phyloP scores from a whole-genome alignment of 2,329 filamentous ascomycete species.

The Ophiocordyceps robertsii region DNA sequence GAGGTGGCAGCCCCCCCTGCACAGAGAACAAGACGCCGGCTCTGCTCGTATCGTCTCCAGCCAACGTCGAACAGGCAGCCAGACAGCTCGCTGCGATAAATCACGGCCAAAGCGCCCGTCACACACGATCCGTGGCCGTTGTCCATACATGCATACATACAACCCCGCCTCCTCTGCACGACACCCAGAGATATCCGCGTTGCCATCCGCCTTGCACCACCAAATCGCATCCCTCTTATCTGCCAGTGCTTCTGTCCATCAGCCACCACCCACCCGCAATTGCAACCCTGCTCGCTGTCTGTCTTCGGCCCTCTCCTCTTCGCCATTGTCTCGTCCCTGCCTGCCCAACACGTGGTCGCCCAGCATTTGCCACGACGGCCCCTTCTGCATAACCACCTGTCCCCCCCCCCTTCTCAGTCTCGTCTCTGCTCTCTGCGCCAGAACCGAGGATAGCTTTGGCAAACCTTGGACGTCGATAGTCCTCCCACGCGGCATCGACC shows the following conservation, averaged over 20 bases:
- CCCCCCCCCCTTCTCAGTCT: neutral
- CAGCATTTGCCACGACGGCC: slow-evolving; percentile 2
- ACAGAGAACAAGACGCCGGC: too few species aligned
- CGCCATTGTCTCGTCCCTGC: neutral
- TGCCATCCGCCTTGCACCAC: neutral
- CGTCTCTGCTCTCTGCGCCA: neutral
- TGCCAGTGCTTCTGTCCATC: slow-evolving; percentile 1
- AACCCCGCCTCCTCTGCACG: neutral
- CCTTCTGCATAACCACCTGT: neutral
- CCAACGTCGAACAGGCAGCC: neutral
- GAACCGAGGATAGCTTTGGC: neutral
- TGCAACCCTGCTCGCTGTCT: slow-evolving; percentile 1
- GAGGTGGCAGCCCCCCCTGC: too few species aligned
- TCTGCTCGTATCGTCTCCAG: neutral
- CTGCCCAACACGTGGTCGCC: slow-evolving; percentile 1
- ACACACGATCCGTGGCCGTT: too few species aligned
- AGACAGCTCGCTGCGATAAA: too few species aligned
- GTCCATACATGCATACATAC: too few species aligned
- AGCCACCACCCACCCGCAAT: neutral
- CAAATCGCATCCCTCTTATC: slow-evolving; percentile 1
- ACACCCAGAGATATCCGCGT: neutral
- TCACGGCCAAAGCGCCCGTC: too few species aligned
- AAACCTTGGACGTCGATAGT: too few species aligned
- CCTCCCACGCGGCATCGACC: neutral
- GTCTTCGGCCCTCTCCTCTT: neutral